phyloP scores from a whole-genome alignment of 768 basidiomycete genomes.

The Terana coerulea region DNA sequence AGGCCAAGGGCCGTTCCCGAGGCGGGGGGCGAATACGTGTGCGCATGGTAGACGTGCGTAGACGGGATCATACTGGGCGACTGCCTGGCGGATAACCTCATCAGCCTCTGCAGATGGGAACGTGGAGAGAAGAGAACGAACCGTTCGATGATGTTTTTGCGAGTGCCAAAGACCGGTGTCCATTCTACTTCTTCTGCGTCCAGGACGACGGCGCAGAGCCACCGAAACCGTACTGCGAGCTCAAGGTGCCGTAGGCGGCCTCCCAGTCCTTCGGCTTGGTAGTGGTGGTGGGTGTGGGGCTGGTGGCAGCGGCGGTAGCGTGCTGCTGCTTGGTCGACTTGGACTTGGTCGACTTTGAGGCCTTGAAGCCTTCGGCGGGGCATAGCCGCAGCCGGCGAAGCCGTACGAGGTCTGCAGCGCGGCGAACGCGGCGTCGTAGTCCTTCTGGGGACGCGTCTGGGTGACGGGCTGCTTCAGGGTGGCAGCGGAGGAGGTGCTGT shows the following conservation, averaged over 20 bases:
- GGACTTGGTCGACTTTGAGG: neutral
- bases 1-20: too few relatives aligned
- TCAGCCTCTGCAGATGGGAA: too few relatives aligned
- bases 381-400: constrained; percentile 16
- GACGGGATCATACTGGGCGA: too few relatives aligned
- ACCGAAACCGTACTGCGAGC: constrained; percentile 1
- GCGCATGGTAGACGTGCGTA: too few relatives aligned
- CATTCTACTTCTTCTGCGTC: too few relatives aligned
- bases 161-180: too few relatives aligned
- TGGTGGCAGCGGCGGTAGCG: neutral
- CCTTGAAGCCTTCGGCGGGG: neutral
- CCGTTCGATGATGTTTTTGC: too few relatives aligned
- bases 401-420: constrained; percentile 25
- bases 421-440: constrained; percentile 27
- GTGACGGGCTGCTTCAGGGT: neutral
- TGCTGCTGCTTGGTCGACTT: constrained; percentile 11
- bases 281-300: too few relatives aligned
- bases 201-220: neutral
- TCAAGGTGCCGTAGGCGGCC: neutral
- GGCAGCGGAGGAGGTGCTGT: neutral
- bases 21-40: too few relatives aligned
- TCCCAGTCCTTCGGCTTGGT: constrained; percentile 1
- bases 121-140: too few relatives aligned
- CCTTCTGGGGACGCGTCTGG: constrained; percentile 14
- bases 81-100: too few relatives aligned